A percentile compares a stretch with the other conserved stretches of the same genome.
These are phyloP conservation scores for Saksenaea vasiformis DNA, from an alignment of 371 early-diverging fungal species.

Conservation along the genomic window DNA sequence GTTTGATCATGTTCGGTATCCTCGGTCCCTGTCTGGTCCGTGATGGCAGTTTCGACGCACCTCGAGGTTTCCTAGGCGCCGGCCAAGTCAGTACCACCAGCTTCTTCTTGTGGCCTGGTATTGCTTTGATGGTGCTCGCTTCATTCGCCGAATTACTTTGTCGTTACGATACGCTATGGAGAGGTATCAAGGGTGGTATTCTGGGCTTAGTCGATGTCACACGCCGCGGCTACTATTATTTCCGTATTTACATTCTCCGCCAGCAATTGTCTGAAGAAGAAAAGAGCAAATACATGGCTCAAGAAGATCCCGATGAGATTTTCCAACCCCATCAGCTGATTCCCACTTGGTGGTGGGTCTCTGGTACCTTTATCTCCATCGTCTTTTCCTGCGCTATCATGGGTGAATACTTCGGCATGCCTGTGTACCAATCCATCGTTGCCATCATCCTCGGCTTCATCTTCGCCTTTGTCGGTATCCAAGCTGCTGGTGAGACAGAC, in stretches of 20 bases:
- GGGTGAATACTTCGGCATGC: slow-evolving; percentile 60
- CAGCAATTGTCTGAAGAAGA: slow-evolving; percentile 1
- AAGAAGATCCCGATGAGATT: slow-evolving; percentile 29
- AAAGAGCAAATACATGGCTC: slow-evolving; percentile 1
- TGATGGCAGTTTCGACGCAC: slow-evolving; percentile 38
- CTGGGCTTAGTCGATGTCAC: not conserved
- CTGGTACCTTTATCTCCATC: slow-evolving; percentile 56
- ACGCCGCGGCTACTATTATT: slow-evolving; percentile 2
- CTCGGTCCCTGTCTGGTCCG: slow-evolving; percentile 45
- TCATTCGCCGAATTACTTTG: slow-evolving; percentile 66
- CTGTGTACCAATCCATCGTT: slow-evolving; percentile 56
- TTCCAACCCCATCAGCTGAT: slow-evolving; percentile 52
- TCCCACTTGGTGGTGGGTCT: slow-evolving; percentile 62
- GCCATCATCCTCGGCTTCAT: slow-evolving; percentile 68
- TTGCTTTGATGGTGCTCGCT: slow-evolving; percentile 68
- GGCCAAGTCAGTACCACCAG: slow-evolving; percentile 44
- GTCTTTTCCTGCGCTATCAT: slow-evolving; percentile 65
- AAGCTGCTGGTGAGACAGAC: slow-evolving; percentile 70
- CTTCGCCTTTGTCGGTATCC: slow-evolving; percentile 71
- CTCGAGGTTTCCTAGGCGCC: slow-evolving; percentile 33
- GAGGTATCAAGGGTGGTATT: slow-evolving; percentile 51
- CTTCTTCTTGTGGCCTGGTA: slow-evolving; percentile 77
- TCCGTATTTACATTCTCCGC: not conserved
- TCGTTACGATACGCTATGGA: slow-evolving; percentile 60
- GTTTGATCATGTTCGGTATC: slow-evolving; percentile 59